Conservation (phyloP, 2,329 filamentous ascomycete species). For the Ophidiomyces ophidiicola region DNA sequence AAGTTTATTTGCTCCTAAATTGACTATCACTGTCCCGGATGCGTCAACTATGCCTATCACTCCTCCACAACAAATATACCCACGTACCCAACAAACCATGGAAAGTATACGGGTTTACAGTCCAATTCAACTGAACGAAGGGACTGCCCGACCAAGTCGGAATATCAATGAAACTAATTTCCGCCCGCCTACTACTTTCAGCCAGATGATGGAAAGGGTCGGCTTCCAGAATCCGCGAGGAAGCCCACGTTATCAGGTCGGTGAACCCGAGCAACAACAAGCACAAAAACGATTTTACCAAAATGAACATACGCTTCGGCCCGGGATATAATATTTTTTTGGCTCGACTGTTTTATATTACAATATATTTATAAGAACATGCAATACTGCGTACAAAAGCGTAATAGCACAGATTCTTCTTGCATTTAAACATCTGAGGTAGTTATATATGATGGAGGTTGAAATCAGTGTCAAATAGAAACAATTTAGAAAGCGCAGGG, state of each 20-base stretch:
- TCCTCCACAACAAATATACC: slow-evolving; percentile 19
- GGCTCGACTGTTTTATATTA: too few relatives aligned
- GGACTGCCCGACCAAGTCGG: slow-evolving; percentile 20
- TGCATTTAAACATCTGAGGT: too few relatives aligned
- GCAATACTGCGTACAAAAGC: too few relatives aligned
- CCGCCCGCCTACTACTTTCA: slow-evolving; percentile 27
- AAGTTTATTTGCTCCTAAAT: slow-evolving; percentile 25
- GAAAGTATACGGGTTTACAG: slow-evolving; percentile 39
- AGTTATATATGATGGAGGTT: too few relatives aligned
- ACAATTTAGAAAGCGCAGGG: too few relatives aligned
- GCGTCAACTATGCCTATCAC: slow-evolving; percentile 21
- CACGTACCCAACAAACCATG: slow-evolving; percentile 25
- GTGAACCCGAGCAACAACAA: slow-evolving; percentile 15
- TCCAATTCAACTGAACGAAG: slow-evolving; percentile 22
- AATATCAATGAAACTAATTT: slow-evolving; percentile 20
- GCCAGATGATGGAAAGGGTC: slow-evolving; percentile 29
- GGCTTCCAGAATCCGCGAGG: slow-evolving; percentile 24
- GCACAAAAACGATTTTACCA: slow-evolving; percentile 8
- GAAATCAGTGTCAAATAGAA: too few relatives aligned
- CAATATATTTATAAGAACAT: too few relatives aligned
- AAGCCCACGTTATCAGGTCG: slow-evolving; percentile 23
- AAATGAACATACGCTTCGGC: slow-evolving; percentile 4
- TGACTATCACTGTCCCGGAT: slow-evolving; percentile 13
- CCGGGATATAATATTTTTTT: not conserved
- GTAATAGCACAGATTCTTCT: too few relatives aligned